Base-by-base conservation (phyloP, 345 rosid species). In the Eucalyptus marginata region DNA sequence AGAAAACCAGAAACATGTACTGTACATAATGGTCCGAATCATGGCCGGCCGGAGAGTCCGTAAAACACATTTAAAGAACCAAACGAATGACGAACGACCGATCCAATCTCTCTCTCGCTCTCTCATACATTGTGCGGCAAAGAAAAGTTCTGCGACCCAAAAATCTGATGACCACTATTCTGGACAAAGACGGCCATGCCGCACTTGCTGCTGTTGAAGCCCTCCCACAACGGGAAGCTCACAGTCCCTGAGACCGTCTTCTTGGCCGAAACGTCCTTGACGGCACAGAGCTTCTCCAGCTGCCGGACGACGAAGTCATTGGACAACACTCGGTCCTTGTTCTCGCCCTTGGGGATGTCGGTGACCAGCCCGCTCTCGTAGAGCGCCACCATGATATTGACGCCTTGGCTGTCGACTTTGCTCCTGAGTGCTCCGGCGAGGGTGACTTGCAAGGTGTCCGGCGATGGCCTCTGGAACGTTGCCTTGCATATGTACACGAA, bases 241-340 rank as follows among this genome's bases (percentile, higher is more conserved):
- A 93, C 94, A 10, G 93, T 95, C 87, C 96, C 97, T 1, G 97
- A 93, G 17, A 97, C 91, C 8, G 91, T 86, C 91, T 95, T 96
- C 95, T 92, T 96, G 17, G 96, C 90, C 17, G 98, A 88, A 11
- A 92, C 33, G 89, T 96, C 98, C 90, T 94, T 95, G 64, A 94
- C 93, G 49, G 93, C 91, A 90, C 95, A 93, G 87, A 97, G 94
- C 93, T 94, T 97, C 89, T 95, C 97, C 10, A 97, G 93, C 93
- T 89, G 95, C 88, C 98, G 91, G 15, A 97, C 98, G 8, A 97
- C 95, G 25, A 90, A 94, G 93, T 96, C 98, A 86, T 96, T 96
- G 33, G 98, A 90, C 43, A 96, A 88, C 50, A 97, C 94, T 56
- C 92, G 92, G 20, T 95, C 98, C 93, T 94, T 94, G 94, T 96